Evolutionary conservation across 1,139 yeast genomes (phyloP), one percentile per base, ranked within the genome.

Genomic region (Yamadazyma sp.): DNA sequence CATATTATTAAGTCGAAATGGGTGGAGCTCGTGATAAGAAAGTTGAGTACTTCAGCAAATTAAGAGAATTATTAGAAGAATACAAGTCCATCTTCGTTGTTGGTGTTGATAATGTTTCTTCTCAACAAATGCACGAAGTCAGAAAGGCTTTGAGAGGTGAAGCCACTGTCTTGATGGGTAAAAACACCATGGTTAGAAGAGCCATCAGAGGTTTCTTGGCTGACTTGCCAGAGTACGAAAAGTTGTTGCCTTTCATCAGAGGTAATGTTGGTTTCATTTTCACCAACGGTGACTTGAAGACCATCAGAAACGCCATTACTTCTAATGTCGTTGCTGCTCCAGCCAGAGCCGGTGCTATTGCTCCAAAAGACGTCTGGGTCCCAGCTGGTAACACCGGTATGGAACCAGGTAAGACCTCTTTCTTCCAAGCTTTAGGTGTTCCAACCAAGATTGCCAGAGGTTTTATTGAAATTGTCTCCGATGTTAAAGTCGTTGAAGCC

Each of bases 401-500:
- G 96, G 98, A 92, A 80, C 99, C 99, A 75, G 98, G 98, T 84
- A 92, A 92, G 89, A 92, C 99, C 67, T 92, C 98, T 70, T 92
- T 92, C 95, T 92, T 92, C 98, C 99, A 92, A 84, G 98, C 99
- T 70, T 85, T 92, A 66, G 98, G 98, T 87, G 97, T 92, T 67
- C 98, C 98, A 83, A 92, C 99, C 87, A 92, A 92, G 94, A 92
- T 92, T 89, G 94, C 96, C 77, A 91, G 99, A 87, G 99, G 99
- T 92, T 88, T 96, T 77, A 92, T 92, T 85, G 99, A 92, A 80
- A 92, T 92, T 77, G 91, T 88, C 73, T 77, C 87, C 61, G 98
- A 94, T 69, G 96, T 92, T 66, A 87, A 87, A 81, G 96, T 92
- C 69, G 96, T 91, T 66, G 81, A 76, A 55, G 81, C 84, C 52